Conservation (phyloP, 306 rosid species). For the Prunus mume region DNA sequence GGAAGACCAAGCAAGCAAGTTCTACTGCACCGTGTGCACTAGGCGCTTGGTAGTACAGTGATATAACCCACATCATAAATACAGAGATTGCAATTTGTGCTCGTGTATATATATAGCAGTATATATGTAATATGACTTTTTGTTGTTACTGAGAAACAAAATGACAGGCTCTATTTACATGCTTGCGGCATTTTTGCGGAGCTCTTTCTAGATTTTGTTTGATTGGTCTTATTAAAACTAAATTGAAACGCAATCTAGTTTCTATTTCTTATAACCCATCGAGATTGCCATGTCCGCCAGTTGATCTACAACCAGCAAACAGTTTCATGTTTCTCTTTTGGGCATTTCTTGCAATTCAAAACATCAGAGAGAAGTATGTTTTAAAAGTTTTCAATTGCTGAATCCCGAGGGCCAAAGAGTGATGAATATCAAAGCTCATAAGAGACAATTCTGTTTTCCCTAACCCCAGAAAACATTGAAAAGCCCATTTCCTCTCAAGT, state of each 20-base stretch:
- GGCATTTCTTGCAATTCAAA: neutral
- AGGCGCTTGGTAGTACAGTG: constrained; percentile 38
- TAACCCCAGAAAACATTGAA: neutral
- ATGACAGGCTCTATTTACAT: neutral
- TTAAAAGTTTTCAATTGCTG: neutral
- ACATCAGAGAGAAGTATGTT: neutral
- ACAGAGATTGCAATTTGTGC: neutral
- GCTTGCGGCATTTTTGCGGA: neutral
- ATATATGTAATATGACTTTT: neutral
- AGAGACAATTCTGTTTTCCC: neutral
- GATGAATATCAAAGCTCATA: neutral
- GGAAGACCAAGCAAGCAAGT: constrained; percentile 61
- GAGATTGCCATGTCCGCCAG: neutral
- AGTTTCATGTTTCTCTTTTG: neutral
- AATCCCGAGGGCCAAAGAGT: neutral
- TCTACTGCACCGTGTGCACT: constrained; percentile 56
- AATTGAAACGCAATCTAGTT: neutral
- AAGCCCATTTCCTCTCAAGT: neutral
- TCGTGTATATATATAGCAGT: neutral
- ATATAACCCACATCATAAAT: neutral
- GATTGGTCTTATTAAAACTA: neutral
- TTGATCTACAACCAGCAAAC: neutral
- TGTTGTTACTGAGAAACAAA: neutral
- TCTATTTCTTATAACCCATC: neutral
- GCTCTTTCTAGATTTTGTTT: neutral